phyloP scores from a whole-genome alignment of 2,329 filamentous ascomycete species.

The Diplodia mutila region DNA sequence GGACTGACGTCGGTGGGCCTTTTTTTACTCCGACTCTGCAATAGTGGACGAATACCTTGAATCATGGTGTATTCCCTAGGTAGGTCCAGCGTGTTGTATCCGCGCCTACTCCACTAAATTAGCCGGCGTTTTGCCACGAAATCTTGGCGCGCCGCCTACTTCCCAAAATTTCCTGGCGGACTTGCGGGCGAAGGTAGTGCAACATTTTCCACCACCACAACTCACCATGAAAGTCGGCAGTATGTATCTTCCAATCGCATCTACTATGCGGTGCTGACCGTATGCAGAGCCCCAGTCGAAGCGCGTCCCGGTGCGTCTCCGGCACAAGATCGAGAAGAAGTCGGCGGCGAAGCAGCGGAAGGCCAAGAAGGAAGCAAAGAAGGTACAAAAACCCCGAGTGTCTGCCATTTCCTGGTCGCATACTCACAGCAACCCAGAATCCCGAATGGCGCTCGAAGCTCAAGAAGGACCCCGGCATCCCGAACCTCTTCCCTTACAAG shows the following conservation, averaged over 20 bases:
- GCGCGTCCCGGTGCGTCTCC: conserved; percentile 82
- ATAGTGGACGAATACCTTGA: background rate
- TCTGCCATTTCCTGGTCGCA: background rate
- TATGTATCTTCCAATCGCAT: conserved; percentile 32
- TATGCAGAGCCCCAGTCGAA: conserved; percentile 87
- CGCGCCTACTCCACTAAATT: background rate
- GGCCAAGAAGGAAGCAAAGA: conserved; percentile 83
- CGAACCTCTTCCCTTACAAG: conserved; percentile 97
- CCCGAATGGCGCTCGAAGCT: conserved; percentile 93
- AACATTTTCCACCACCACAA: conserved; percentile 28
- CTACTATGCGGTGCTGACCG: background rate
- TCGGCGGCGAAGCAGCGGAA: conserved; percentile 91
- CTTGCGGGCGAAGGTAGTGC: conserved; percentile 1
- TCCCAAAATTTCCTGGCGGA: conserved; percentile 27
- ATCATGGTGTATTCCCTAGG: too few species aligned
- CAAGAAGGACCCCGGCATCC: conserved; percentile 98
- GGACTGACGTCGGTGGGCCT: too few species aligned
- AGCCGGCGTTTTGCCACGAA: conserved; percentile 25
- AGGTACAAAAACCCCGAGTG: conserved; percentile 52
- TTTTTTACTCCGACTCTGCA: too few species aligned
- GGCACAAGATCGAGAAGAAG: conserved; percentile 95
- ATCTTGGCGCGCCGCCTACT: conserved; percentile 30
- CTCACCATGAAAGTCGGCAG: conserved; percentile 48
- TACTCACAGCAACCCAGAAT: conserved; percentile 60
- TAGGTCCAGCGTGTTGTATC: too few species aligned